Conservation (phyloP, 768 basidiomycete genomes). For the Leccinum subtestaceum region DNA sequence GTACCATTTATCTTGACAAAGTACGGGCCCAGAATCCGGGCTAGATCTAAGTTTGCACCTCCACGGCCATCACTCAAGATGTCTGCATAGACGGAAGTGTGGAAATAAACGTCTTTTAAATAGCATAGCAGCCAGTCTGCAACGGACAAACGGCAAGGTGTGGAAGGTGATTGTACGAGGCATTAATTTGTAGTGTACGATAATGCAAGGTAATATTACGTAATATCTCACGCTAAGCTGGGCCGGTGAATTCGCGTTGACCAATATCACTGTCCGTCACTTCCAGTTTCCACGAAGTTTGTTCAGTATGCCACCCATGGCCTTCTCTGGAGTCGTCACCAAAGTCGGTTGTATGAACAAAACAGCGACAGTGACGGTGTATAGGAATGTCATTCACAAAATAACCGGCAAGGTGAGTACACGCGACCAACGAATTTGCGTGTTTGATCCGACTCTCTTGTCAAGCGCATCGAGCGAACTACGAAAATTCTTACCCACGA, state of each 20-base stretch:
- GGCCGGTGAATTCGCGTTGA: too few relatives aligned
- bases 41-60: conserved; percentile 43
- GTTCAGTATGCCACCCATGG: conserved; percentile 69
- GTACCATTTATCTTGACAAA: conserved; percentile 47
- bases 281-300: neutral
- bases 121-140: neutral
- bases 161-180: too few relatives aligned
- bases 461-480: conserved; percentile 66
- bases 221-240: neutral
- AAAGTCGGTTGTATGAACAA: conserved; percentile 83
- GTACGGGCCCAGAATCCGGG: conserved; percentile 43
- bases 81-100: conserved; percentile 6
- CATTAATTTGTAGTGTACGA: too few relatives aligned
- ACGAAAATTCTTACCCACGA: conserved; percentile 82
- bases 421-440: neutral
- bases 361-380: conserved; percentile 81
- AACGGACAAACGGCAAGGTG: neutral
- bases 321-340: conserved; percentile 70
- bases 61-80: conserved; percentile 14
- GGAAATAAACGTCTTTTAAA: neutral
- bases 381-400: conserved; percentile 68
- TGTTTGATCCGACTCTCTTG: conserved; percentile 1
- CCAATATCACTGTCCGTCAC: too few relatives aligned
- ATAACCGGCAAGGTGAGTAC: conserved; percentile 69
- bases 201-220: neutral